A percentile compares a stretch with the other conserved stretches of the same genome.
Conservation (phyloP, 176 grass and related monocot genomes). For the Tuctoria greenei region DNA sequence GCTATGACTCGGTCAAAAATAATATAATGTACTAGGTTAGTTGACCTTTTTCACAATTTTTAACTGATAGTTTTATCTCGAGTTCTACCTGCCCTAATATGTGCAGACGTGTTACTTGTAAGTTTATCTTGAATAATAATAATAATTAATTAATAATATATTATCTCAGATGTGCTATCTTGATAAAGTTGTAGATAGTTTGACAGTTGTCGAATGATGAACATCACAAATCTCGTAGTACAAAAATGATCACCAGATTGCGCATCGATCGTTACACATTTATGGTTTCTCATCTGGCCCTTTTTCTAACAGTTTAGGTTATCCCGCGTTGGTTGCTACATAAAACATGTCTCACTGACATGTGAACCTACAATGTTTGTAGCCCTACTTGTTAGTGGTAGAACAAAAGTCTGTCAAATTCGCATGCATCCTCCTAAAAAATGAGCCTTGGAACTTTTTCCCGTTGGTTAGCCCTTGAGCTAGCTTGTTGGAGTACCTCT, state of each 20-base stretch:
- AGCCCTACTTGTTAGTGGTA: not conserved
- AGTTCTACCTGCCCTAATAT: not conserved
- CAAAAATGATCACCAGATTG: not conserved
- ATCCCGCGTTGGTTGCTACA: not conserved
- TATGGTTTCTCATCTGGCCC: fast-evolving
- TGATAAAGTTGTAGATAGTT: not conserved
- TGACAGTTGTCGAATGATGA: not conserved
- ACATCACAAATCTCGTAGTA: not conserved
- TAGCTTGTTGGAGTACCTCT: constrained; percentile 18
- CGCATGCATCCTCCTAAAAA: not conserved
- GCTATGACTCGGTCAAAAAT: not conserved
- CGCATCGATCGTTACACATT: not conserved
- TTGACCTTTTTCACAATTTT: not conserved
- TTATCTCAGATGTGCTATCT: not conserved
- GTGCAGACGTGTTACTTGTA: not conserved
- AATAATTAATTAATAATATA: not conserved
- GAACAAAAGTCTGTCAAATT: too few relatives aligned
- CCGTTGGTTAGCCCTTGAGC: constrained; percentile 6
- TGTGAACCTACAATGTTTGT: fast-evolving
- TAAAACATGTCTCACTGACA: not conserved
- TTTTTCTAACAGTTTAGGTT: not conserved
- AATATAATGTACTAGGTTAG: not conserved
- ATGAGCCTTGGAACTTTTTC: not conserved
- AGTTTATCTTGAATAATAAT: not conserved
- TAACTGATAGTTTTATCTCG: not conserved